Percentiles rank a stretch among this genome's conserved stretches.
Conservation (phyloP, 2,329 filamentous ascomycete genomes). For the Sclerotiophoma versabilis region DNA sequence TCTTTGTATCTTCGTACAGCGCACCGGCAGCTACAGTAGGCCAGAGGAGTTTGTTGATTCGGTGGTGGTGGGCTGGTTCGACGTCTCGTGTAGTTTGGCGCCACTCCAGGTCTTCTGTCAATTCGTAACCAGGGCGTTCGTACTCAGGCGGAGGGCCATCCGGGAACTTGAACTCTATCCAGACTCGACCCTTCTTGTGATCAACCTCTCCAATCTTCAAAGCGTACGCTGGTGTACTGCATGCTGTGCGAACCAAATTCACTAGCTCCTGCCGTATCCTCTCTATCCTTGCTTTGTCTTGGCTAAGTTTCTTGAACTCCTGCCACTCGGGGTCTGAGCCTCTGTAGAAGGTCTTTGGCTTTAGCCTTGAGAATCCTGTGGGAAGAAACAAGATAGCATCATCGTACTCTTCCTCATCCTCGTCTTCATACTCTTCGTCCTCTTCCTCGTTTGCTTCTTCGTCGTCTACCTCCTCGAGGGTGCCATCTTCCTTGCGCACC, state of each 20-base stretch:
- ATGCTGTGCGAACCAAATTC: slow-evolving; percentile 40
- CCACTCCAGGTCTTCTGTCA: slow-evolving; percentile 51
- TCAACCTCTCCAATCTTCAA: slow-evolving; percentile 49
- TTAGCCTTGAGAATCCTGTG: slow-evolving; percentile 52
- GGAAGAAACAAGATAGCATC: slow-evolving; percentile 56
- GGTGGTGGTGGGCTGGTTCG: slow-evolving; percentile 46
- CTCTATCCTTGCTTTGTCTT: slow-evolving; percentile 50
- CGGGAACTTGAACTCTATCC: slow-evolving; percentile 59
- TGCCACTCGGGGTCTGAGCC: slow-evolving; percentile 63
- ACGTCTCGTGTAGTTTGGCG: slow-evolving; percentile 39
- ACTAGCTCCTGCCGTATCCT: slow-evolving; percentile 52
- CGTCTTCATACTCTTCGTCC: slow-evolving; percentile 40
- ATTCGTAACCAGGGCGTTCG: slow-evolving; percentile 52
- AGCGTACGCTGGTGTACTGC: neutral
- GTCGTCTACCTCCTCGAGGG: slow-evolving; percentile 28
- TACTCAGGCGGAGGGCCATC: slow-evolving; percentile 58
- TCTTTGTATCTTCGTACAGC: slow-evolving; percentile 34
- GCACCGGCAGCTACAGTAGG: slow-evolving; percentile 32
- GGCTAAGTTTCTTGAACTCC: slow-evolving; percentile 56
- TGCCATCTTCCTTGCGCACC: slow-evolving; percentile 13
- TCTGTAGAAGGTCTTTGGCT: slow-evolving; percentile 54
- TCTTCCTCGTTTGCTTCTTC: slow-evolving; percentile 32
- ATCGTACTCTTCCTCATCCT: slow-evolving; percentile 37
- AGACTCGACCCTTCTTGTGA: slow-evolving; percentile 51
- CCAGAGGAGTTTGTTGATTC: slow-evolving; percentile 36